Evolutionary conservation across 345 rosid species (phyloP), one percentile per base, ranked within the genome.

Genomic region (Streptanthus diversifolius): DNA sequence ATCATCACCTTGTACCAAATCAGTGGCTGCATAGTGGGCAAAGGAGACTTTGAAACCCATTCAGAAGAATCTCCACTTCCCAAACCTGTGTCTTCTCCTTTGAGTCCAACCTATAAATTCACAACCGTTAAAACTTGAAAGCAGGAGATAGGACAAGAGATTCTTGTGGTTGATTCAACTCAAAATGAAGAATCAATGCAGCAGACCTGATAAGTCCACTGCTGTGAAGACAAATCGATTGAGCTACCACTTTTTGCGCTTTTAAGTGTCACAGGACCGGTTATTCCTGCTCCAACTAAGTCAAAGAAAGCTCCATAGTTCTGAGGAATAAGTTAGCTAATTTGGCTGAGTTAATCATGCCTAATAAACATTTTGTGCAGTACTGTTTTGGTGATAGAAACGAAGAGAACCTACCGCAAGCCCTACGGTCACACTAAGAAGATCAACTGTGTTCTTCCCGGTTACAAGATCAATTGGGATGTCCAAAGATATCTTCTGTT

Each of bases 381-480:
- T 60, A 49, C 15, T 45, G 21, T 48, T 40, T 48, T 37, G 43
- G 44, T 57, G 36, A 24, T 24, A 30, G 33, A 62, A 62, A 40
- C 8, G 30, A 48, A 75, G 43, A 41, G 72, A 62, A 61, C 76
- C 1, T 67, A 93, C 97, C 92, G 85, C 89, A 75, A 91, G 98
- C 73, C 98, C 98, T n/a, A 91, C 97, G 2, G 98, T 91, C 78
- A 91, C 79, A 83, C 98, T 84, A 65, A 93, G 83, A 66, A 93
- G 89, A 79, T 91, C 96, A 3, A 91, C 76, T 61, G 81, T 83
- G 84, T 93, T 93, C 81, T 84, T 88, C 60, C 97, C 97, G 14
- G 86, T 49, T 17, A 49, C 80, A 24, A 91, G 82, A 24, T 82
- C 79, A 70, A 91, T 17, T 0, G 97, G 96, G 45, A 89, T 78